Percentiles rank a stretch among this genome's conserved stretches.
phyloP scores from a whole-genome alignment of 179 eudicot species.

The Patellifolia procumbens region DNA sequence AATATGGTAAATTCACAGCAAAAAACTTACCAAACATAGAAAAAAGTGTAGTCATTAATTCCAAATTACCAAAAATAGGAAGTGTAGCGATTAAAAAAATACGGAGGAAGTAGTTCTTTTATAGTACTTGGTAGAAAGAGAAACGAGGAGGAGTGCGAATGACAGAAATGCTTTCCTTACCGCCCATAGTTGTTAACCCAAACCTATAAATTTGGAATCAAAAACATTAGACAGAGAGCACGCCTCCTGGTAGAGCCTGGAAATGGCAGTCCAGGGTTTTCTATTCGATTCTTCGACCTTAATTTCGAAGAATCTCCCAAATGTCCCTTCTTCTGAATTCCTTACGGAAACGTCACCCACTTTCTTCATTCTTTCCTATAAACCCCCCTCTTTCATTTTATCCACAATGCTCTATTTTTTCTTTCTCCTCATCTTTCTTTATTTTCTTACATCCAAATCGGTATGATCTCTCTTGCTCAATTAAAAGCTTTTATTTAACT shows the following conservation, averaged over 20 bases:
- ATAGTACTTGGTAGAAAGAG: too few species aligned
- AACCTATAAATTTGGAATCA: conserved; percentile 28
- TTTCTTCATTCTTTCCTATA: conserved; percentile 29
- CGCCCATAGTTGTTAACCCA: conserved; percentile 11
- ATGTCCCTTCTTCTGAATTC: conserved; percentile 30
- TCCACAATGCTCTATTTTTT: conserved; percentile 16
- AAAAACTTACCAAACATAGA: too few species aligned
- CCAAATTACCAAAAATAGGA: too few species aligned
- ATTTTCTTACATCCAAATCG: neutral
- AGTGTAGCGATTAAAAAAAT: too few species aligned
- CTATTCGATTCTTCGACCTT: conserved; percentile 23
- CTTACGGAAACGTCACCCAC: neutral
- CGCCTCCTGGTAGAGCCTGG: too few species aligned
- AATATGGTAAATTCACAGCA: too few species aligned
- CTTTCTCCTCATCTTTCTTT: conserved; percentile 4
- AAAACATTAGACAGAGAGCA: neutral
- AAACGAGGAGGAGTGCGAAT: too few species aligned
- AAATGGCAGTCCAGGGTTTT: conserved; percentile 13
- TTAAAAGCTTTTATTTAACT: neutral
- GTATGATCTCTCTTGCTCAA: neutral
- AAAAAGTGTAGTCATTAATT: too few species aligned
- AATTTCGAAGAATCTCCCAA: conserved; percentile 30
- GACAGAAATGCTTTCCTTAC: too few species aligned
- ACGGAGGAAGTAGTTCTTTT: too few species aligned
- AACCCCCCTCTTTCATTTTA: conserved; percentile 1